Percentiles rank a stretch among this genome's conserved stretches.
Conservation (phyloP, 495 filamentous ascomycete species). For the Tuber calosporum region DNA sequence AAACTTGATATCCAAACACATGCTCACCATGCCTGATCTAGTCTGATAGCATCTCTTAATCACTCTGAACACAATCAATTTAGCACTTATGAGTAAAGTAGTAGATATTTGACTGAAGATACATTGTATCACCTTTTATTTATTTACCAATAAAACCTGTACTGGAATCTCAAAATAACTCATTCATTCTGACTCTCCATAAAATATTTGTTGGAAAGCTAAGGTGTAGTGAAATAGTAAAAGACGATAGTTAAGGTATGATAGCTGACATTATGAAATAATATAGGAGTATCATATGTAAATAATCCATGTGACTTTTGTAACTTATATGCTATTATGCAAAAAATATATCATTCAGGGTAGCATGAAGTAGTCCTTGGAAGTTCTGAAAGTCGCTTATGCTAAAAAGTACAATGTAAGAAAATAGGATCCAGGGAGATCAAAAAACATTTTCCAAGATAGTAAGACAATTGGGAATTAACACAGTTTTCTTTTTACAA, state of each 20-base stretch:
- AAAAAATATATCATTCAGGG: background rate
- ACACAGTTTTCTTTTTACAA: background rate
- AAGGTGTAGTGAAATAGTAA: background rate
- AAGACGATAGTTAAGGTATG: background rate
- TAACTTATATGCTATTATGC: background rate
- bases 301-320: background rate
- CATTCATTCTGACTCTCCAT: background rate
- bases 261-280: background rate
- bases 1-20: no score
- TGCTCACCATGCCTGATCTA: background rate
- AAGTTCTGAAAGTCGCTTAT: background rate
- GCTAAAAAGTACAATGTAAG: background rate
- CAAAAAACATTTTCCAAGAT: background rate
- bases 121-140: background rate
- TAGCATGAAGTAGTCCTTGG: background rate
- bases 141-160: background rate
- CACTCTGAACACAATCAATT: no score
- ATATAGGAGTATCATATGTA: background rate
- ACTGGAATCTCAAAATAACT: background rate
- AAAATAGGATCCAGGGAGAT: background rate
- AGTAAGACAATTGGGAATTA: background rate
- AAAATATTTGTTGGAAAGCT: background rate
- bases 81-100: background rate
- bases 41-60: no score
- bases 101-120: background rate